A percentile compares a stretch with the other conserved stretches of the same genome.
These are phyloP conservation scores for Scytalidium sp. DNA, from an alignment of 2,329 filamentous ascomycete genomes.

Conservation along the genomic window DNA sequence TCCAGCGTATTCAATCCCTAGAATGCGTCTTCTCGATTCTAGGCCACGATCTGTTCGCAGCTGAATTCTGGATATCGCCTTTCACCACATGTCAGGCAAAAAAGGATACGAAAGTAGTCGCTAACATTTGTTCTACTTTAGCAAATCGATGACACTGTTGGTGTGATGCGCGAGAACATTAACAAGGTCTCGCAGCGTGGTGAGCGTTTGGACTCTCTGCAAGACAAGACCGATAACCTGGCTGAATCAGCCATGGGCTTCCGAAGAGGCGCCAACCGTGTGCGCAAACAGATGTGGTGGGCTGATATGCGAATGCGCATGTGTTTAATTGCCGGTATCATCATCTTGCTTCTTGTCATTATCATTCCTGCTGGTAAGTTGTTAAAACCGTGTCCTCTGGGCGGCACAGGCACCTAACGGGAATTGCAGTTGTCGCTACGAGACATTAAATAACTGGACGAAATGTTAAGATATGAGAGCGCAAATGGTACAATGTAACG, in stretches of 20 bases:
- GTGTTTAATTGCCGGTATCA: constrained; percentile 87
- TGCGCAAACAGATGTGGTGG: constrained; percentile 99
- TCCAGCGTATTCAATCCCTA: background rate
- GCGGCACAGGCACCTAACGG: constrained; percentile 22
- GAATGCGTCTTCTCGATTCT: background rate
- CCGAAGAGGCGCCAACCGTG: constrained; percentile 91
- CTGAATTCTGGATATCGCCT: too few relatives aligned
- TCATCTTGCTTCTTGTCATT: constrained; percentile 89
- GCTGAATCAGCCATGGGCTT: constrained; percentile 92
- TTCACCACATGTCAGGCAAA: too few relatives aligned
- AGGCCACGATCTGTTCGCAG: too few relatives aligned
- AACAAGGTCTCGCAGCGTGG: constrained; percentile 94
- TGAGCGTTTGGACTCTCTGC: constrained; percentile 79
- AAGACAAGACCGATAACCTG: constrained; percentile 94
- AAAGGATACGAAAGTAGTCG: constrained; percentile 4
- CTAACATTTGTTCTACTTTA: constrained; percentile 36
- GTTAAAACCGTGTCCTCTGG: background rate
- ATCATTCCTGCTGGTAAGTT: constrained; percentile 85
- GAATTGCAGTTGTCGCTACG: constrained; percentile 38
- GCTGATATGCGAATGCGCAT: constrained; percentile 99
- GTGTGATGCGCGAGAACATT: constrained; percentile 96
- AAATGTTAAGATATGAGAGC: constrained; percentile 22
- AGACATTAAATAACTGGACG: constrained; percentile 32
- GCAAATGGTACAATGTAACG: constrained; percentile 12
- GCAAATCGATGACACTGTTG: constrained; percentile 97